Evolutionary conservation across 257 asterid genomes (phyloP).

Genomic region (Thymus mandschuricus): DNA sequence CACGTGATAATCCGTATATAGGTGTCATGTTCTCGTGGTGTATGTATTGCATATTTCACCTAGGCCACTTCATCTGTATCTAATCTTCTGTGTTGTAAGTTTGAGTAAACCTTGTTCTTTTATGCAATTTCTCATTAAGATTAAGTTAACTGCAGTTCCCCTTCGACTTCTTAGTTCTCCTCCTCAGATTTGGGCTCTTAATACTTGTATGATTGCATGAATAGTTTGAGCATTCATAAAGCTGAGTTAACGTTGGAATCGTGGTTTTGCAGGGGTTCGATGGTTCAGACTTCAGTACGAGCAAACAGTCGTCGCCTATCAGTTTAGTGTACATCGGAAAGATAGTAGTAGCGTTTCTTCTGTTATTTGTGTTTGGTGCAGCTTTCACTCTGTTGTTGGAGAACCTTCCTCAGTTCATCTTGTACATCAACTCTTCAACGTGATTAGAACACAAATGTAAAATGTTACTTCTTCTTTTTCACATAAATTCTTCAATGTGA

Average conservation of each 20-base stretch:
- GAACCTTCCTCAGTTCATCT: conserved; percentile 72
- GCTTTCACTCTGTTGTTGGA: conserved; percentile 66
- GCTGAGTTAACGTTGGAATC: background rate
- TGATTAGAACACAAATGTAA: conserved; percentile 17
- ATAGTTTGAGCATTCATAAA: background rate
- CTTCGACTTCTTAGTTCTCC: background rate
- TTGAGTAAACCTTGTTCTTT: background rate
- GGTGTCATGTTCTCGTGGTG: background rate
- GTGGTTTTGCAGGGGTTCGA: conserved; percentile 46
- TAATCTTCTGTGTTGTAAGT: background rate
- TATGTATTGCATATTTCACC: background rate
- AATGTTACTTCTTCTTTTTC: background rate
- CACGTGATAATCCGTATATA: background rate
- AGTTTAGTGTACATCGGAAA: conserved; percentile 57
- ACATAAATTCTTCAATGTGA: conserved; percentile 36
- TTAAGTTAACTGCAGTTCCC: no score
- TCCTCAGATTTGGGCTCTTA: background rate
- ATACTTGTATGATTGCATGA: conserved; percentile 8
- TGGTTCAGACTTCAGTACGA: conserved; percentile 31
- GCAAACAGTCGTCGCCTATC: conserved; percentile 33
- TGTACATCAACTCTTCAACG: conserved; percentile 43
- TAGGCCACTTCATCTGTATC: background rate
- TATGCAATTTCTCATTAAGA: background rate
- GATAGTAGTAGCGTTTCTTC: conserved; percentile 64
- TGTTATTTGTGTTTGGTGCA: conserved; percentile 74